Evolutionary conservation across 169 alveolate species (phyloP), one percentile per base, ranked within the genome.

Genomic region (Miamiensis avidus): DNA sequence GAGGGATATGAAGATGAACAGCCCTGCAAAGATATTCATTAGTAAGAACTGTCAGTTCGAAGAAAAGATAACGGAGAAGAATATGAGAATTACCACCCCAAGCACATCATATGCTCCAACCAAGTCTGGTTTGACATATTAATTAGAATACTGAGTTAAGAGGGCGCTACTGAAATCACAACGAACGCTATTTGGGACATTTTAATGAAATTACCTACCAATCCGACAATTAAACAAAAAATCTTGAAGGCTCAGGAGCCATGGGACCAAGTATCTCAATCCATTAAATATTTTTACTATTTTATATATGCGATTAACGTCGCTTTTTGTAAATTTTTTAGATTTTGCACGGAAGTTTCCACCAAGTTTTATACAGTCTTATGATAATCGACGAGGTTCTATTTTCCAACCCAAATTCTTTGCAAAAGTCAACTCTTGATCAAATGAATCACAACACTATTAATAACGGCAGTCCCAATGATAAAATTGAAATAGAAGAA

Each of bases 381-480:
- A 79, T 49, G 29, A 79, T 79, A n/a, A 79, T 79, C 33, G 84
- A 79, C 0, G 75, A 49, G n/a, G n/a, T n/a, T n/a, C n/a, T n/a
- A n/a, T n/a, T n/a, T n/a, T n/a, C n/a, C n/a, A n/a, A n/a, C n/a
- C n/a, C n/a, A n/a, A n/a, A n/a, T n/a, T n/a, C n/a, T n/a, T n/a
- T n/a, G n/a, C n/a, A n/a, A n/a, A n/a, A n/a, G n/a, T n/a, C n/a
- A n/a, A n/a, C n/a, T n/a, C n/a, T n/a, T n/a, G n/a, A n/a, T n/a
- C n/a, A n/a, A n/a, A n/a, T n/a, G n/a, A n/a, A n/a, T n/a, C n/a
- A n/a, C n/a, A n/a, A n/a, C n/a, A n/a, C n/a, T n/a, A n/a, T n/a
- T n/a, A n/a, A n/a, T n/a, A n/a, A n/a, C n/a, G n/a, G n/a, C n/a
- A n/a, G n/a, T n/a, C n/a, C n/a, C 20, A 49, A 49, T 4, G 20